Conservation (phyloP, 768 basidiomycete genomes). For the Termitomyces sp. region DNA sequence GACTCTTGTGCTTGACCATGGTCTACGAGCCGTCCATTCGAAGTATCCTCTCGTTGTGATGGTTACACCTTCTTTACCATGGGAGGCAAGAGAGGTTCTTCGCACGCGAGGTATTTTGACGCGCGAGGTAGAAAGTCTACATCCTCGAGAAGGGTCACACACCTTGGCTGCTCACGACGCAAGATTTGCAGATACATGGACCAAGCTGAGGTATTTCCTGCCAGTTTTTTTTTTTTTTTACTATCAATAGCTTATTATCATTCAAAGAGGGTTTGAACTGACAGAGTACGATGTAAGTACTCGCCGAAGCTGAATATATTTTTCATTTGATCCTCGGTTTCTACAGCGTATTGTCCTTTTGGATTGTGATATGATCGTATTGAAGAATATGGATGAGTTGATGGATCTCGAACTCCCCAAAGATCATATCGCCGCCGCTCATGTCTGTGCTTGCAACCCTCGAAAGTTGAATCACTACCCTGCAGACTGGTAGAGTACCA, state of each 20-base stretch:
- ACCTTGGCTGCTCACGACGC: conserved; percentile 37
- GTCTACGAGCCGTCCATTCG: conserved; percentile 50
- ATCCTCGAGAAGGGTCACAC: conserved; percentile 44
- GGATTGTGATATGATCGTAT: conserved; percentile 86
- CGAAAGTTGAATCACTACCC: conserved; percentile 83
- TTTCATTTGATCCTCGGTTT: neutral
- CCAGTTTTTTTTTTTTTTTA: neutral
- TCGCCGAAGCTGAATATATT: neutral
- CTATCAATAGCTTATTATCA: neutral
- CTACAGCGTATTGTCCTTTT: conserved; percentile 71
- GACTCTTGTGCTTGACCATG: conserved; percentile 55
- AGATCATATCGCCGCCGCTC: conserved; percentile 82
- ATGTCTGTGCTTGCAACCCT: conserved; percentile 95
- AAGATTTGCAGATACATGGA: conserved; percentile 71
- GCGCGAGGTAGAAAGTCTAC: conserved; percentile 56
- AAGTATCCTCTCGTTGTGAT: conserved; percentile 79
- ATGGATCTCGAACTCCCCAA: conserved; percentile 55
- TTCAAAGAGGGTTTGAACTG: conserved; percentile 57
- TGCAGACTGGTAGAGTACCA: conserved; percentile 65
- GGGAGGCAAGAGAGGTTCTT: conserved; percentile 50
- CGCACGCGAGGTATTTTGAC: conserved; percentile 47
- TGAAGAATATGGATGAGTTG: conserved; percentile 76
- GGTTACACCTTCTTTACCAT: conserved; percentile 56
- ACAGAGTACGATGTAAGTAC: conserved; percentile 60
- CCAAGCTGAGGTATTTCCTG: conserved; percentile 51